Base-by-base conservation (phyloP, 345 rosid species). In the Limnanthes douglasii region DNA sequence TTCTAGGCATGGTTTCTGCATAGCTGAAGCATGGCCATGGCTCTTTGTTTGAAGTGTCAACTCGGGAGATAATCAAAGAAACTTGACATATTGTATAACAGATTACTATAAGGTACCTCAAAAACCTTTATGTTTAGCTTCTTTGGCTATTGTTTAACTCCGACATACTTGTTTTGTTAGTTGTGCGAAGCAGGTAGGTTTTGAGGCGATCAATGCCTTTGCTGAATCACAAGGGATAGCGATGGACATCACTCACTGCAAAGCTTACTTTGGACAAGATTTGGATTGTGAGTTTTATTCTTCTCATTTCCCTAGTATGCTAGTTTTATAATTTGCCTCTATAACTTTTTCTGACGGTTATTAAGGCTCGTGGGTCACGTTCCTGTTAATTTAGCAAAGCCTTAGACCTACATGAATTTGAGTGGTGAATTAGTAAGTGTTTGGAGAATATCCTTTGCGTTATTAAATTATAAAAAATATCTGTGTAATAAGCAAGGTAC, bases 351-450 rank as follows among this genome's bases (percentile, higher is more conserved):
- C n/a, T n/a, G n/a, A n/a, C n/a, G n/a, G n/a, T n/a, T n/a, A 14
- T 34, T 45, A 76, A 86, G 78, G 51, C 68, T 46, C 50, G 72
- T 80, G 12, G 73, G 46, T 2, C 73, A 68, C 48, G 31, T 59
- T 12, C 75, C 80, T 30, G 59, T 81, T 42, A 57, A 76, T 6
- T 59, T 76, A 8, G 78, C 83, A 16, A 81, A 76, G 68, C 93
- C 93, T 2, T 83, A 76, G 55, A 86, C 94, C 8, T 82, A 75
- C 60, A 86, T 86, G 97, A 86, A 86, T 60, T 54, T 86, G 78
- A 86, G 88, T 20, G 97, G 97, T 31, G 97, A 82, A 71, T 86
- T 93, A 2, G 88, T 82, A 48, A 62, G 25, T 14, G 48, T 2
- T 50, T 56, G n/a, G n/a, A n/a, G n/a, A n/a, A 19, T 32, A 16